Conservation (phyloP, 2,329 filamentous ascomycete genomes). For the Fusarium secorum region DNA sequence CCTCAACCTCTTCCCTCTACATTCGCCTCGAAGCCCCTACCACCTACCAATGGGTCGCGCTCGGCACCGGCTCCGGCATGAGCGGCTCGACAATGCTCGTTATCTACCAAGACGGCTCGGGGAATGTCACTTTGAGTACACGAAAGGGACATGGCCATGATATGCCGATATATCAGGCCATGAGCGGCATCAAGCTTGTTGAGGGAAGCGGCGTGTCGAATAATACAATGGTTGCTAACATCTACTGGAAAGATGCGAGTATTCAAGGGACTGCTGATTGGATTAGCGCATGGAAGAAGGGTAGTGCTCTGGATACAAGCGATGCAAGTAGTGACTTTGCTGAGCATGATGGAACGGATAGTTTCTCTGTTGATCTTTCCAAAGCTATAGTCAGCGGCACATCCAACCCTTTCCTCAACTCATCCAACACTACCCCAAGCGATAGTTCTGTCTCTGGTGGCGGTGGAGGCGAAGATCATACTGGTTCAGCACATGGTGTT, state of each 20-base stretch:
- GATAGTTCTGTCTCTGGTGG: neutral
- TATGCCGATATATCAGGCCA: neutral
- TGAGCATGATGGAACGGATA: neutral
- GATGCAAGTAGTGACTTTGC: neutral
- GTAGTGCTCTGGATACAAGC: neutral
- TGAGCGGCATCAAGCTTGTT: neutral
- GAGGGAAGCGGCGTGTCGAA: neutral
- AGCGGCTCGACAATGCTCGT: slow-evolving; percentile 1
- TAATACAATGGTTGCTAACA: neutral
- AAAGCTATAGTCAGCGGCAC: neutral
- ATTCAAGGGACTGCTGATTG: neutral
- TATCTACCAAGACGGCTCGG: neutral
- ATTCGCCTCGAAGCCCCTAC: neutral
- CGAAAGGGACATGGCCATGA: neutral
- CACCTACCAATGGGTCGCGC: neutral
- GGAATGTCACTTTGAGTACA: neutral
- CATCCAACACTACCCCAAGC: neutral
- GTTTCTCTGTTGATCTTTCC: neutral
- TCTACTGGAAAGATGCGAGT: neutral
- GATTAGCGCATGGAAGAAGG: slow-evolving; percentile 8
- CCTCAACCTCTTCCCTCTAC: neutral
- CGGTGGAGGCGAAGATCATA: neutral
- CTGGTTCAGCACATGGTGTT: neutral
- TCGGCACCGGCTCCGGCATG: neutral
- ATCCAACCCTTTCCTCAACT: neutral